Evolutionary conservation across 2,329 filamentous ascomycete species (phyloP).

Genomic region (Cladophialophora carrionii): DNA sequence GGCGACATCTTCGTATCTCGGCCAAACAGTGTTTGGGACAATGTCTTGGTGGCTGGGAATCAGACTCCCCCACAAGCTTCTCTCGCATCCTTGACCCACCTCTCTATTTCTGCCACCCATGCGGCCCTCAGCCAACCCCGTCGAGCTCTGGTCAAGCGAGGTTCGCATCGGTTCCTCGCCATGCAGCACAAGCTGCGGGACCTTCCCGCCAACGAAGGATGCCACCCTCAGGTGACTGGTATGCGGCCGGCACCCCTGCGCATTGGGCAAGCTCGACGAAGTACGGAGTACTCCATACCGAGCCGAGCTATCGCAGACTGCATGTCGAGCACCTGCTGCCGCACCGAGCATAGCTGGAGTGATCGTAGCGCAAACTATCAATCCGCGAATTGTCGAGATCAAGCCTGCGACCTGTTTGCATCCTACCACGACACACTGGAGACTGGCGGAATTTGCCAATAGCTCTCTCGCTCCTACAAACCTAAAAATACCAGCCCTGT

Average conservation of each 20-base stretch:
- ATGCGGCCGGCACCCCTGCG: neutral
- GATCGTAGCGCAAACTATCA: neutral
- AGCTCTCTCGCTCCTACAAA: neutral
- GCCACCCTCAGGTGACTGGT: neutral
- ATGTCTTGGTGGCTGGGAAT: conserved; percentile 20
- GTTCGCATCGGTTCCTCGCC: conserved; percentile 7
- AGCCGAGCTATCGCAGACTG: neutral
- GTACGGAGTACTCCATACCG: too few relatives aligned
- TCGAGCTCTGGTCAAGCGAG: conserved; percentile 5
- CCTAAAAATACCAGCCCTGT: conserved; percentile 12
- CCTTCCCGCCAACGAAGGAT: neutral
- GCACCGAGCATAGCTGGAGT: neutral
- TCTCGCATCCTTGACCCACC: conserved; percentile 5
- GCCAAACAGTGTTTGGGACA: conserved; percentile 10
- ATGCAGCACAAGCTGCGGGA: neutral
- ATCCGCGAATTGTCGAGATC: neutral
- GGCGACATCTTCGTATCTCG: neutral
- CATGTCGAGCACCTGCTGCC: neutral
- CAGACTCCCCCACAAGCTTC: conserved; percentile 9
- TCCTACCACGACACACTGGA: neutral
- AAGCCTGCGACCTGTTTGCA: neutral
- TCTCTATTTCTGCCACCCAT: conserved; percentile 9
- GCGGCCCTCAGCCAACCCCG: conserved; percentile 4
- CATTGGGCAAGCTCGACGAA: neutral
- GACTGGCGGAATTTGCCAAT: neutral